A percentile compares a stretch with the other conserved stretches of the same genome.
These are phyloP conservation scores for Fusarium graminum DNA, from an alignment of 2,329 filamentous ascomycete genomes.

Conservation along the genomic window DNA sequence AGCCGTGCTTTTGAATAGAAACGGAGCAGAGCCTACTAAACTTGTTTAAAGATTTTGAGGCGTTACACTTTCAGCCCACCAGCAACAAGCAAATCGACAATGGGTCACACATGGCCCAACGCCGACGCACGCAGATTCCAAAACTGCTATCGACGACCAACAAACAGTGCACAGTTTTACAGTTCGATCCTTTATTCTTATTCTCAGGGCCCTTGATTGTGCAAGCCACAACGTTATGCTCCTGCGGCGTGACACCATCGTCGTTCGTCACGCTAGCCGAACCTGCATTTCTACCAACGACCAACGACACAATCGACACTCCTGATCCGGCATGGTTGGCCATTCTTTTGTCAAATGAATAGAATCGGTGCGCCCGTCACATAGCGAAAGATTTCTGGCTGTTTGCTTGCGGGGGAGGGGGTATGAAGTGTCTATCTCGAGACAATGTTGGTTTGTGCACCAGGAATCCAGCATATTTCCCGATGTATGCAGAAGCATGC, in stretches of 20 bases:
- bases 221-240: constrained; percentile 35
- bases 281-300: constrained; percentile 27
- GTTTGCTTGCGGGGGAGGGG: constrained; percentile 4
- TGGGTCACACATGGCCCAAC: constrained; percentile 2
- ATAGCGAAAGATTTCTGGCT: constrained; percentile 15
- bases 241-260: constrained; percentile 31
- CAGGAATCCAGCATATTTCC: not conserved
- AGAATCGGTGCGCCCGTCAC: constrained; percentile 7
- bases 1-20: constrained; percentile 49
- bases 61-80: constrained; percentile 28
- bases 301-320: constrained; percentile 30
- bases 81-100: constrained; percentile 17
- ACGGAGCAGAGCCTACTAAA: not conserved
- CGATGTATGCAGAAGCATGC: constrained; percentile 7
- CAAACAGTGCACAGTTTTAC: constrained; percentile 7
- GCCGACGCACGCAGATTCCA: constrained; percentile 14
- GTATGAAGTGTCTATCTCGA: constrained; percentile 8
- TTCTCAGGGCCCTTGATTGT: constrained; percentile 5
- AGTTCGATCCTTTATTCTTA: constrained; percentile 9
- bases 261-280: constrained; percentile 36
- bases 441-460: constrained; percentile 21
- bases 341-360: constrained; percentile 13
- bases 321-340: constrained; percentile 10
- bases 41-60: constrained; percentile 33
- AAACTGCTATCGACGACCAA: constrained; percentile 7